Conservation (phyloP, 805 yeast genomes). For the Metschnikowia noctiluminum region DNA sequence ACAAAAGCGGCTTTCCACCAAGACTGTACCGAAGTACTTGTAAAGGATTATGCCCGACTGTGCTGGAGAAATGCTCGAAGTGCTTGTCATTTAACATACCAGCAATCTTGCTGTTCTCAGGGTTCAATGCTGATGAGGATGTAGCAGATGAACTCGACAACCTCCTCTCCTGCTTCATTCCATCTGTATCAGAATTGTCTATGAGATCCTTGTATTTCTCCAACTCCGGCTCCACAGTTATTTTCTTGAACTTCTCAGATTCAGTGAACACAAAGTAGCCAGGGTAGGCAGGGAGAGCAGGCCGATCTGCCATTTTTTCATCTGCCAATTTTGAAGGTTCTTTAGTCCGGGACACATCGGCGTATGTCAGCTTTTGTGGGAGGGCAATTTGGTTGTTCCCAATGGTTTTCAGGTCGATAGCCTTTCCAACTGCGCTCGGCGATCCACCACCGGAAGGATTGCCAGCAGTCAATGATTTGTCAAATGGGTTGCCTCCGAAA, state of each 20-base stretch:
- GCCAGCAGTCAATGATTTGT: not conserved
- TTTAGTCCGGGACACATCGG: not conserved
- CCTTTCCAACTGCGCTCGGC: not conserved
- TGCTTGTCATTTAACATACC: slow-evolving; percentile 66
- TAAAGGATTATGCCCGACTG: slow-evolving; percentile 75
- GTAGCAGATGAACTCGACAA: slow-evolving; percentile 16
- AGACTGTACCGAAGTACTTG: slow-evolving; percentile 86
- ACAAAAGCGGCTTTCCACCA: slow-evolving; percentile 74
- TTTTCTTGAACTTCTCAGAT: slow-evolving; percentile 58
- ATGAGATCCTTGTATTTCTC: slow-evolving; percentile 47
- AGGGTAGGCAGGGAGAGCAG: slow-evolving; percentile 49
- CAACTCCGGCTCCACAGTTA: slow-evolving; percentile 50
- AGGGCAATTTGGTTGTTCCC: slow-evolving; percentile 2
- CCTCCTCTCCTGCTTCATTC: slow-evolving; percentile 12
- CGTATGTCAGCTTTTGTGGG: slow-evolving; percentile 6
- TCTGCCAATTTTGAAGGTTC: not conserved
- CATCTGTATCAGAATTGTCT: slow-evolving; percentile 43
- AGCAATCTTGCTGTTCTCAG: slow-evolving; percentile 33
- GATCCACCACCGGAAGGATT: slow-evolving; percentile 20
- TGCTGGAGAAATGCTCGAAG: slow-evolving; percentile 74
- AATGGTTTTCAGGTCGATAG: not conserved
- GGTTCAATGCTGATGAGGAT: slow-evolving; percentile 17
- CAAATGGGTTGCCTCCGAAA: slow-evolving; percentile 26
- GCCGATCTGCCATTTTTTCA: not conserved
- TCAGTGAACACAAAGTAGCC: slow-evolving; percentile 73